phyloP scores from a whole-genome alignment of 805 yeast species.

The Sporopachydermia quercuum region DNA sequence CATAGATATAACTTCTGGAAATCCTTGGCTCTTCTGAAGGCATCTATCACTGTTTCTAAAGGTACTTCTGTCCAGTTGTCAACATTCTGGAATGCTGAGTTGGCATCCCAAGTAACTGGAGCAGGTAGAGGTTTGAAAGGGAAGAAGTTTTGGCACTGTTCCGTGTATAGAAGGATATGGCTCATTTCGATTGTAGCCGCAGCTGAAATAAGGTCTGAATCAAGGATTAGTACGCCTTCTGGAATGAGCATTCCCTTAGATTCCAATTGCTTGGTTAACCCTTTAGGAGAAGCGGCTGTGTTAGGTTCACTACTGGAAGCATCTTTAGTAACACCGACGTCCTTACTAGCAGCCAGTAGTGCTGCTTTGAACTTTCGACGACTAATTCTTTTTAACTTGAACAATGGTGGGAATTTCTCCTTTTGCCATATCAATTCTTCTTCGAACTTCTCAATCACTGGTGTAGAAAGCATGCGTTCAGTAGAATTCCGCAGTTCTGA shows the following conservation, averaged over 20 bases:
- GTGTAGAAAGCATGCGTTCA: background rate
- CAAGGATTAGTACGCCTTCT: background rate
- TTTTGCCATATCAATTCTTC: background rate
- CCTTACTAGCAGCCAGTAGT: too few species aligned
- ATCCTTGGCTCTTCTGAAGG: background rate
- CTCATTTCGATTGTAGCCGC: background rate
- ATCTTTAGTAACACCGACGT: too few species aligned
- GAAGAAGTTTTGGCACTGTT: background rate
- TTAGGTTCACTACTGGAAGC: background rate
- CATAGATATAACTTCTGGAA: constrained; percentile 1
- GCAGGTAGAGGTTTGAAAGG: background rate
- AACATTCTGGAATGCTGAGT: background rate
- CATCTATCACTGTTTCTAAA: background rate
- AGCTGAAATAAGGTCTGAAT: background rate
- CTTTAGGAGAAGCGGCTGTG: too few species aligned
- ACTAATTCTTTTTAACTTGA: background rate
- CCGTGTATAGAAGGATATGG: constrained; percentile 1
- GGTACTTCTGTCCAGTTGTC: background rate
- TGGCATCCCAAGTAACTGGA: background rate
- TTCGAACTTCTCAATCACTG: constrained; percentile 1
- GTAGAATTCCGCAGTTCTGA: background rate
- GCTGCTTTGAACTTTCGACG: background rate
- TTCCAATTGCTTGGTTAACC: too few species aligned
- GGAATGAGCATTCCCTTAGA: too few species aligned
- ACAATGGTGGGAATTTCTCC: background rate